Base-by-base conservation (phyloP, 1,284 basidiomycete genomes). In the Boletus smithii region DNA sequence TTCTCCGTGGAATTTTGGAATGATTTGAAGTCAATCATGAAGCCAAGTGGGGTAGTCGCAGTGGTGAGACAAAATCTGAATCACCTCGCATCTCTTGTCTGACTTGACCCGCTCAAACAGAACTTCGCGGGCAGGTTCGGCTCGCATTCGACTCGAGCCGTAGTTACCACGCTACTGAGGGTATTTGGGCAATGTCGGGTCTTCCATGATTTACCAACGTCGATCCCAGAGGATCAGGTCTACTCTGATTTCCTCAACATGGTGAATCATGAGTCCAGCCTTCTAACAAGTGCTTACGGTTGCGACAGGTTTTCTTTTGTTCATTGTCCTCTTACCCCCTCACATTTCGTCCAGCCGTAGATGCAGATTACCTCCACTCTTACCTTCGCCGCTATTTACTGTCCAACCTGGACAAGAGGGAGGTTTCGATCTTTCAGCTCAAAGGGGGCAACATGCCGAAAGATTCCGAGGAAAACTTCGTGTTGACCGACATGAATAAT, bases 1-100 rank as follows among this genome's bases (percentile, higher is more conserved):
- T 95, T 88, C 67, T 89, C 91, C 0, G 43, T 75, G 20, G 83
- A 91, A 54, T 94, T 94, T 61, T 95, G 91, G 89, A 52, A 72
- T 30, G 81, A 83, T 46, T 65, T 94, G 39, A 83, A 80, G 58
- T 61, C 65, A 5, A 62, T 85, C 16, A 74, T 95, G 63, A 74
- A 77, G n/a, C 70, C 77, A 1, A 81, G 88, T 44, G 92, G 88
- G 2, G 72, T 93, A 5, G 68, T 95, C 9, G 89, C 82, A 9
- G 81, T 95, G 58, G 91, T 94, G 55, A 68, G 84, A 73, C 33
- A 30, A 41, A 44, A 35, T 24, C 7, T 40, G 18, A 30, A 22
- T 17, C 34, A 29, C 36, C 14, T 46, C 20, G 3, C n/a, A 20
- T 38, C 24, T 26, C 18, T 27, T n/a, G 11, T 44, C 35, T 26